Conservation (phyloP, 1,284 basidiomycete species). For the Jaminaea rosea region DNA sequence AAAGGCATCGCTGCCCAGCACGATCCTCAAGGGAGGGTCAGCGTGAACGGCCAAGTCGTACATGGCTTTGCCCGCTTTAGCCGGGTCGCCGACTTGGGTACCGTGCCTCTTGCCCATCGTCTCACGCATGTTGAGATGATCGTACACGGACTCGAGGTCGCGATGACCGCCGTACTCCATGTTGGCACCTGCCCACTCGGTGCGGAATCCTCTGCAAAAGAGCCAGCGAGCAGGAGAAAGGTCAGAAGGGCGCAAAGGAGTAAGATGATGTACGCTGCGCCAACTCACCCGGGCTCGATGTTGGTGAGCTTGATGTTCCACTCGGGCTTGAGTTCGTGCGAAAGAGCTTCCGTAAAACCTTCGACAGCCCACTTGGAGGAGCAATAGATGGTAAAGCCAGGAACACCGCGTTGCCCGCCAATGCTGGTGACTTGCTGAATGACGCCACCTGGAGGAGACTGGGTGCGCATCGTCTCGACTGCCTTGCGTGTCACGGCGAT, state of each 20-base stretch:
- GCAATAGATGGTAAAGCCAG: slow-evolving; percentile 46
- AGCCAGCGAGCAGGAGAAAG: too few species aligned
- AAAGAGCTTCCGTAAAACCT: slow-evolving; percentile 45
- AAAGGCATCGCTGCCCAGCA: slow-evolving; percentile 46
- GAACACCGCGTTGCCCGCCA: slow-evolving; percentile 44
- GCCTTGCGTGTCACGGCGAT: slow-evolving; percentile 43
- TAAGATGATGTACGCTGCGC: neutral
- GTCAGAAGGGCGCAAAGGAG: neutral
- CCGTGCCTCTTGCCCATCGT: slow-evolving; percentile 23
- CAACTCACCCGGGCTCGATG: slow-evolving; percentile 34
- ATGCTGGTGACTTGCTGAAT: slow-evolving; percentile 45
- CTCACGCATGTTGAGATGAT: slow-evolving; percentile 9
- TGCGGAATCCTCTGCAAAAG: slow-evolving; percentile 7
- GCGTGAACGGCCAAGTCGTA: slow-evolving; percentile 45
- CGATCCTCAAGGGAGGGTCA: slow-evolving; percentile 47
- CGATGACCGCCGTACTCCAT: slow-evolving; percentile 14
- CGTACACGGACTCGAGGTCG: slow-evolving; percentile 19
- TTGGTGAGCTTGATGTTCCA: slow-evolving; percentile 47
- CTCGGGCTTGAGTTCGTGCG: slow-evolving; percentile 31
- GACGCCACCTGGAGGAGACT: slow-evolving; percentile 38
- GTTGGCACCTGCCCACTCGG: slow-evolving; percentile 17
- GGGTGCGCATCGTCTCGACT: slow-evolving; percentile 35
- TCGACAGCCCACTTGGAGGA: slow-evolving; percentile 45
- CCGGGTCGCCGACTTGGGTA: slow-evolving; percentile 47
- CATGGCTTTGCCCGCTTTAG: slow-evolving; percentile 40